Conservation (phyloP, 768 basidiomycete species). For the Lactarius psammicola region DNA sequence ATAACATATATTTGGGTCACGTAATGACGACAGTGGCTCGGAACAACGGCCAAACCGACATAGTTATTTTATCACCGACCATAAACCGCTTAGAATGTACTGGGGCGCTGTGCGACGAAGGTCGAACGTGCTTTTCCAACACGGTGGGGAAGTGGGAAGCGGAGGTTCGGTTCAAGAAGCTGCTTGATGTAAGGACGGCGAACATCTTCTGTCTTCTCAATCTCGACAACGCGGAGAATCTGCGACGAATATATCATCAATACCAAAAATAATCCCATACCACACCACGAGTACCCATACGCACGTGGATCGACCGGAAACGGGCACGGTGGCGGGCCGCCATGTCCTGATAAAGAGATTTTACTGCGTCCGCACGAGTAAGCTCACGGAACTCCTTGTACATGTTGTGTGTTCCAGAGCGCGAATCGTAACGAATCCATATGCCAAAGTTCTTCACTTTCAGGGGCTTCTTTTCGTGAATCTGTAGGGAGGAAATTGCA, state of each 20-base stretch:
- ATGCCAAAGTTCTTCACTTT: constrained; percentile 99
- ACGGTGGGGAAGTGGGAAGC: constrained; percentile 96
- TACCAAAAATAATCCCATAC: neutral
- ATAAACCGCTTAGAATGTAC: constrained; percentile 54
- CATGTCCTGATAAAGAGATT: constrained; percentile 99
- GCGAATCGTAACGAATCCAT: constrained; percentile 99
- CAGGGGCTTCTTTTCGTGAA: constrained; percentile 95
- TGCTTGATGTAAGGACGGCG: constrained; percentile 99
- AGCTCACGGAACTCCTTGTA: constrained; percentile 99
- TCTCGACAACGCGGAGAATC: constrained; percentile 97
- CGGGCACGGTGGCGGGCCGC: constrained; percentile 98
- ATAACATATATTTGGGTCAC: constrained; percentile 6
- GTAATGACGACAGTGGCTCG: neutral
- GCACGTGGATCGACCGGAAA: constrained; percentile 96
- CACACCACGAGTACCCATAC: constrained; percentile 36
- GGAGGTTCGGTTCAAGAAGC: constrained; percentile 83
- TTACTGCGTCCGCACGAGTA: constrained; percentile 90
- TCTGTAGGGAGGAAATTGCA: constrained; percentile 50
- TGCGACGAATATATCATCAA: constrained; percentile 36
- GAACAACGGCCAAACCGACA: neutral
- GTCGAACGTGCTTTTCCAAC: constrained; percentile 74
- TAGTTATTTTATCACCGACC: constrained; percentile 3
- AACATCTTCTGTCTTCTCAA: constrained; percentile 86
- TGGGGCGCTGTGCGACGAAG: constrained; percentile 75
- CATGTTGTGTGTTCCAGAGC: constrained; percentile 99